Evolutionary conservation across 441 rosid species (phyloP).

Genomic region (Eruca vesicaria): DNA sequence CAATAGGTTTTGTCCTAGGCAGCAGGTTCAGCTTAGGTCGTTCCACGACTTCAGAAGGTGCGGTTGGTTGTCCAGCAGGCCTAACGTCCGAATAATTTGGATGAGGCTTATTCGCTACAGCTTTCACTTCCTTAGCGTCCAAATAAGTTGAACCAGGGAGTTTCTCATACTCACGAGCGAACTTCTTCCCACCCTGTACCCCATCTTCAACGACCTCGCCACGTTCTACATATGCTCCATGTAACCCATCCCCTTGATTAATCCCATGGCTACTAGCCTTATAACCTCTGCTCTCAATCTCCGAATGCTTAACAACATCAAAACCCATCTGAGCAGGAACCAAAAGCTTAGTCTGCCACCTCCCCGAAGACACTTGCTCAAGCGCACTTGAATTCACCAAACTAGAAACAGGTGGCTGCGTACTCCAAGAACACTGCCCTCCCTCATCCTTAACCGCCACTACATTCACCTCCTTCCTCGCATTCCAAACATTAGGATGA

Average conservation of each 20-base stretch:
- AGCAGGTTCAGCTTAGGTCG: constrained; percentile 72
- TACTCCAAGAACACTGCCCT: constrained; percentile 49
- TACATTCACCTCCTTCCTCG: constrained; percentile 55
- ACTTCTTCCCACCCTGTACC: constrained; percentile 42
- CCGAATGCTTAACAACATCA: constrained; percentile 49
- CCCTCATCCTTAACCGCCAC: constrained; percentile 38
- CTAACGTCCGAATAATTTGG: constrained; percentile 37
- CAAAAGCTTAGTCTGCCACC: constrained; percentile 72
- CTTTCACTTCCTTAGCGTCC: constrained; percentile 48
- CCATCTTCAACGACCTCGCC: constrained; percentile 39
- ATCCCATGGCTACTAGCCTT: constrained; percentile 36
- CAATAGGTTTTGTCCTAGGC: constrained; percentile 64
- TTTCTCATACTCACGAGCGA: constrained; percentile 42
- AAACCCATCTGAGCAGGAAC: constrained; percentile 37
- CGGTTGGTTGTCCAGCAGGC: constrained; percentile 40
- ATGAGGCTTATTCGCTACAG: constrained; percentile 29
- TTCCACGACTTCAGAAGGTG: constrained; percentile 45
- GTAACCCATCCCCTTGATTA: constrained; percentile 36
- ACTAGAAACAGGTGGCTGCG: constrained; percentile 51
- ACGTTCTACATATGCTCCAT: constrained; percentile 42
- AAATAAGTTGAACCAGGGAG: constrained; percentile 30
- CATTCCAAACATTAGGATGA: constrained; percentile 57
- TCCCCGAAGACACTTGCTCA: constrained; percentile 76
- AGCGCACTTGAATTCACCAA: constrained; percentile 70
- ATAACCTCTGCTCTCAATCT: constrained; percentile 37